Percentiles rank a stretch among this genome's conserved stretches.
Conservation (phyloP, 2,329 filamentous ascomycete species). For the Phaeosphaeria sp. region DNA sequence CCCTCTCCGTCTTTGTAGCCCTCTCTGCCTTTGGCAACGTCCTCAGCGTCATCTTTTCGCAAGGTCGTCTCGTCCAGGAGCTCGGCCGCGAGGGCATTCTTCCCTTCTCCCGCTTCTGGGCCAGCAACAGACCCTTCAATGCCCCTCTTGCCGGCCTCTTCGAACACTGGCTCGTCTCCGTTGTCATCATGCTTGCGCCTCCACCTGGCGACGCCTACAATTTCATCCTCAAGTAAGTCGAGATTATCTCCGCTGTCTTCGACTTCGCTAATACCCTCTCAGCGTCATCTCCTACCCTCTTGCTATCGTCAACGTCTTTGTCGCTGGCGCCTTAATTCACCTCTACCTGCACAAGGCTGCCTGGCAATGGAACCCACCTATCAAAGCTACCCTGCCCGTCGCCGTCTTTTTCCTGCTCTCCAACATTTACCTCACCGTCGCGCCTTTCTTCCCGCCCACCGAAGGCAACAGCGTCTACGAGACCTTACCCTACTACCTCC, state of each 20-base stretch:
- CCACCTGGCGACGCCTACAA: conserved; percentile 73
- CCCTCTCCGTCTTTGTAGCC: conserved; percentile 70
- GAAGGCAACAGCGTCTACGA: conserved; percentile 60
- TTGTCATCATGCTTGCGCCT: conserved; percentile 71
- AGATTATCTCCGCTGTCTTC: not conserved
- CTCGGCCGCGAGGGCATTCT: conserved; percentile 71
- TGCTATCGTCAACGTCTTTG: conserved; percentile 62
- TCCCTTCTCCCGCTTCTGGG: conserved; percentile 68
- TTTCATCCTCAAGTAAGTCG: conserved; percentile 57
- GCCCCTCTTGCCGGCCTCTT: conserved; percentile 67
- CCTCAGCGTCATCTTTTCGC: conserved; percentile 71
- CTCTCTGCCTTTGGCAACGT: conserved; percentile 73
- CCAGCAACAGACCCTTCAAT: conserved; percentile 69
- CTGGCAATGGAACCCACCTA: conserved; percentile 57
- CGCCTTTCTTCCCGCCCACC: conserved; percentile 59
- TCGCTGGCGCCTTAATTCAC: conserved; percentile 57
- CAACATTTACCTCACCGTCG: conserved; percentile 61
- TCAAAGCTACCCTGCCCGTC: conserved; percentile 59
- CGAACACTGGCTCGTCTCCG: conserved; percentile 69
- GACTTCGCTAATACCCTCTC: conserved; percentile 11
- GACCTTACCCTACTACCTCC: conserved; percentile 60
- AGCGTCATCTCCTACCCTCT: conserved; percentile 71
- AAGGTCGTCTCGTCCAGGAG: conserved; percentile 71
- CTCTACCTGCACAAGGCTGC: conserved; percentile 52
- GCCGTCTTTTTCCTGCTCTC: conserved; percentile 60